These are phyloP conservation scores for Tulasnella calospora DNA, from an alignment of 768 basidiomycete species.

Conservation along the genomic window DNA sequence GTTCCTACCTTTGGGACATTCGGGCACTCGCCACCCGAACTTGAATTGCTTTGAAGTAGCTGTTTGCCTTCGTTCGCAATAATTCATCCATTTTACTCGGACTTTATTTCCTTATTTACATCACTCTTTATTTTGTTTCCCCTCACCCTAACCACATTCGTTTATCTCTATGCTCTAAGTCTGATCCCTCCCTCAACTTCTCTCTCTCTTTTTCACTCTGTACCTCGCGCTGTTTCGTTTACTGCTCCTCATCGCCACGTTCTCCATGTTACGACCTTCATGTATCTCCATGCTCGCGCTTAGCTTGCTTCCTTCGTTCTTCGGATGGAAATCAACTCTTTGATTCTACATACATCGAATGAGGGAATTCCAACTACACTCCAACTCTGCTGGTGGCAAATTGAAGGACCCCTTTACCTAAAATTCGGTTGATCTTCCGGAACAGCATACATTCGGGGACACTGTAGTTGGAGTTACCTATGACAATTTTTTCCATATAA, in stretches of 20 bases:
- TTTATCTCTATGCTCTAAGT: not conserved
- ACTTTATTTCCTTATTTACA: not conserved
- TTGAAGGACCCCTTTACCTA: not conserved
- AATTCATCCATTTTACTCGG: not conserved
- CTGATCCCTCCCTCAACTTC: not conserved
- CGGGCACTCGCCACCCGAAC: slow-evolving; percentile 56
- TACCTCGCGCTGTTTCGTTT: not conserved
- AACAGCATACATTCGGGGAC: not conserved
- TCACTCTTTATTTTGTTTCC: slow-evolving; percentile 5
- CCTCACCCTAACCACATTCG: not conserved
- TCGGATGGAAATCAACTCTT: not conserved
- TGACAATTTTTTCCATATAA: not conserved
- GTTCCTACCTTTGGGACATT: slow-evolving; percentile 71
- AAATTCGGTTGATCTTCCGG: not conserved
- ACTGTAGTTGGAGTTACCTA: not conserved
- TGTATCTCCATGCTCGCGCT: not conserved
- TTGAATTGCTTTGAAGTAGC: not conserved
- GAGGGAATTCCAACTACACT: not conserved
- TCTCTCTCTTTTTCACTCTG: not conserved
- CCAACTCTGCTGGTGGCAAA: not conserved
- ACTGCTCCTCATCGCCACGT: not conserved
- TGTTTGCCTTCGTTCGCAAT: not conserved
- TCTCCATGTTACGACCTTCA: not conserved
- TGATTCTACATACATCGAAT: not conserved
- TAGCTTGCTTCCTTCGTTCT: not conserved